phyloP scores from a whole-genome alignment of 768 basidiomycete genomes.

The Tephrocybe rancida region DNA sequence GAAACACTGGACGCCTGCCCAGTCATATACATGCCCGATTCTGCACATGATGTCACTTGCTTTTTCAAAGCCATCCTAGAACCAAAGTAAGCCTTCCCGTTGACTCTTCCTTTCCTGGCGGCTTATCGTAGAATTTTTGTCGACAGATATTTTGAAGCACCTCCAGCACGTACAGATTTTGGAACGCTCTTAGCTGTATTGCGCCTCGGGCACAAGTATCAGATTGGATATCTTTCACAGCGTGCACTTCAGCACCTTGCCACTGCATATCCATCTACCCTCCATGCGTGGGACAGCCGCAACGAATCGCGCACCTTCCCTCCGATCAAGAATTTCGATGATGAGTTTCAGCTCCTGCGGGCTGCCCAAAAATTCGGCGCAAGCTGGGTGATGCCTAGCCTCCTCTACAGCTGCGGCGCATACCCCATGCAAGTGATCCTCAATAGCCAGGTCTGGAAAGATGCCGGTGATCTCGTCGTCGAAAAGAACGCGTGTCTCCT shows the following conservation, averaged over 20 bases:
- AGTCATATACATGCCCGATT: slow-evolving; percentile 18
- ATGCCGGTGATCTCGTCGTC: slow-evolving; percentile 10
- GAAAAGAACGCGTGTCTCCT: slow-evolving; percentile 16
- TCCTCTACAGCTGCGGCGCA: slow-evolving; percentile 21
- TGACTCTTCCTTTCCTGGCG: neutral
- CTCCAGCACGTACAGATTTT: slow-evolving; percentile 19
- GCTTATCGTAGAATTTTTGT: neutral
- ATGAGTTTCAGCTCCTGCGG: slow-evolving; percentile 20
- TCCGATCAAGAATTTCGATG: slow-evolving; percentile 13
- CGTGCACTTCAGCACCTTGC: slow-evolving; percentile 20
- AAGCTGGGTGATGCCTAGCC: slow-evolving; percentile 20
- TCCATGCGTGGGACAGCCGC: slow-evolving; percentile 17
- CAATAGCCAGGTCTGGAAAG: slow-evolving; percentile 16
- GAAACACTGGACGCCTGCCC: slow-evolving; percentile 16
- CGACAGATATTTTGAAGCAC: slow-evolving; percentile 17
- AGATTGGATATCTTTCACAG: slow-evolving; percentile 15
- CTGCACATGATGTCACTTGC: slow-evolving; percentile 11
- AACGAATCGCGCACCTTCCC: slow-evolving; percentile 15
- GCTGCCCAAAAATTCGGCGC: slow-evolving; percentile 18
- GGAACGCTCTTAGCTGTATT: slow-evolving; percentile 17
- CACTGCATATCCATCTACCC: slow-evolving; percentile 19
- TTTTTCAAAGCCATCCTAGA: slow-evolving; percentile 21
- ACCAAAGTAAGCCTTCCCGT: slow-evolving; percentile 10
- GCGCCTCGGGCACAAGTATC: slow-evolving; percentile 23
- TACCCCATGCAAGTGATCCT: slow-evolving; percentile 20